Evolutionary conservation across 768 basidiomycete species (phyloP).

Genomic region (Trametes villosa): DNA sequence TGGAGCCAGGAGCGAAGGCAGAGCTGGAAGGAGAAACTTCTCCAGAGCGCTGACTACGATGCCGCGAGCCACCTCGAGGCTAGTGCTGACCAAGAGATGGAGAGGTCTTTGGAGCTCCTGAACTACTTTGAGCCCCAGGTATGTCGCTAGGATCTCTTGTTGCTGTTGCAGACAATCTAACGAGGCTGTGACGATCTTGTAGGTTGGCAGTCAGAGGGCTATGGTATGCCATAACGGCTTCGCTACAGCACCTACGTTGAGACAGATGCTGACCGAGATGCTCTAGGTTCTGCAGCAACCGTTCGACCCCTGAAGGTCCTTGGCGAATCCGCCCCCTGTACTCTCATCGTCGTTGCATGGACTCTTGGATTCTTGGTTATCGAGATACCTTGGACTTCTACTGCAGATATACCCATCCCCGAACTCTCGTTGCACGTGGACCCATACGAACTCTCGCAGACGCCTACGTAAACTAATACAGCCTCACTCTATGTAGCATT

Average conservation of each 20-base stretch:
- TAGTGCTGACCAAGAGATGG: neutral
- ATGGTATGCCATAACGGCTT: neutral
- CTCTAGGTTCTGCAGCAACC: neutral
- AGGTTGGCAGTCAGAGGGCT: neutral
- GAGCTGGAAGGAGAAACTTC: neutral
- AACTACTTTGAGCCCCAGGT: neutral
- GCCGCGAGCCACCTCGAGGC: neutral
- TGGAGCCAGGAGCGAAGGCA: neutral
- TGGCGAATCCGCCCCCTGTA: too few relatives aligned
- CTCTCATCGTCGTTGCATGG: too few relatives aligned
- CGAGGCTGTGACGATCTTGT: neutral
- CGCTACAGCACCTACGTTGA: neutral
- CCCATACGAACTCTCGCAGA: too few relatives aligned
- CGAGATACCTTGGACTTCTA: too few relatives aligned
- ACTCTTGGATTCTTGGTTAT: too few relatives aligned
- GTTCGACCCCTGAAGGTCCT: neutral
- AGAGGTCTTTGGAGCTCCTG: neutral
- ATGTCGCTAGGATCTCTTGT: neutral
- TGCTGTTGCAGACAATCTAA: neutral
- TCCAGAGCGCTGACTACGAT: too few relatives aligned
- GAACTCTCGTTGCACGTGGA: too few relatives aligned
- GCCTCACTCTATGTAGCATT: too few relatives aligned
- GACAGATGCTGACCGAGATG: neutral
- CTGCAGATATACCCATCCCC: too few relatives aligned
- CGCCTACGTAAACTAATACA: too few relatives aligned